Conservation (phyloP, 2,329 filamentous ascomycete species). For the Pseudonectria buxi region DNA sequence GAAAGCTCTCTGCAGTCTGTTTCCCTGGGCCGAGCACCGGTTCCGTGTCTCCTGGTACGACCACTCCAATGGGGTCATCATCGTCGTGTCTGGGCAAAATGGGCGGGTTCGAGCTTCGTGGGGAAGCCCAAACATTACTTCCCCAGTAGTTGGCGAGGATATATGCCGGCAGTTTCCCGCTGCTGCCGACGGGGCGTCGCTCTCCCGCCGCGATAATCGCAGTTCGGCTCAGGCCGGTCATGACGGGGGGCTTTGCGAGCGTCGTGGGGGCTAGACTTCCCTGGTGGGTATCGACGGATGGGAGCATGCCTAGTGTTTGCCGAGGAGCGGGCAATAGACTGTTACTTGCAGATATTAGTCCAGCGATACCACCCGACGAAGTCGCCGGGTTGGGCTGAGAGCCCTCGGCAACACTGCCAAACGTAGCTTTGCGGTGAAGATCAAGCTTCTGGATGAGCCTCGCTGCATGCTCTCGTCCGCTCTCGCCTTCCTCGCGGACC, state of each 20-base stretch:
- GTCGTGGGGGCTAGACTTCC: constrained; percentile 75
- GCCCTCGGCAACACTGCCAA: constrained; percentile 38
- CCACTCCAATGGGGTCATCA: constrained; percentile 36
- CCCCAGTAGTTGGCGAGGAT: constrained; percentile 94
- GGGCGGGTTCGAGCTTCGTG: constrained; percentile 23
- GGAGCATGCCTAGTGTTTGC: constrained; percentile 23
- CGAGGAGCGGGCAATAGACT: constrained; percentile 55
- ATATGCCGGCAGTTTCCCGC: constrained; percentile 71
- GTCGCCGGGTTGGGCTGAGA: constrained; percentile 34
- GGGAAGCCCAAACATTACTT: constrained; percentile 63
- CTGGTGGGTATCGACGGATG: constrained; percentile 39
- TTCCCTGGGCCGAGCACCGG: constrained; percentile 26
- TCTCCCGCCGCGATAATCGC: constrained; percentile 79
- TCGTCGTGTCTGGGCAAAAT: constrained; percentile 28
- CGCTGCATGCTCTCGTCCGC: constrained; percentile 71
- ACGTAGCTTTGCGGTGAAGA: constrained; percentile 71
- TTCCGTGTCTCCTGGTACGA: constrained; percentile 27
- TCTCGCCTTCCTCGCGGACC: constrained; percentile 63
- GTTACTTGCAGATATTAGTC: constrained; percentile 79
- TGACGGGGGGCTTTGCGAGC: constrained; percentile 72
- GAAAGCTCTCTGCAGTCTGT: constrained; percentile 51
- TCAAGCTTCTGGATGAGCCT: constrained; percentile 92
- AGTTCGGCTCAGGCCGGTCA: constrained; percentile 79
- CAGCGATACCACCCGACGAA: constrained; percentile 63
- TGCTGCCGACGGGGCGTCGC: constrained; percentile 58